phyloP scores from a whole-genome alignment of 2,329 filamentous ascomycete species.

The Aspergillus fischeri region DNA sequence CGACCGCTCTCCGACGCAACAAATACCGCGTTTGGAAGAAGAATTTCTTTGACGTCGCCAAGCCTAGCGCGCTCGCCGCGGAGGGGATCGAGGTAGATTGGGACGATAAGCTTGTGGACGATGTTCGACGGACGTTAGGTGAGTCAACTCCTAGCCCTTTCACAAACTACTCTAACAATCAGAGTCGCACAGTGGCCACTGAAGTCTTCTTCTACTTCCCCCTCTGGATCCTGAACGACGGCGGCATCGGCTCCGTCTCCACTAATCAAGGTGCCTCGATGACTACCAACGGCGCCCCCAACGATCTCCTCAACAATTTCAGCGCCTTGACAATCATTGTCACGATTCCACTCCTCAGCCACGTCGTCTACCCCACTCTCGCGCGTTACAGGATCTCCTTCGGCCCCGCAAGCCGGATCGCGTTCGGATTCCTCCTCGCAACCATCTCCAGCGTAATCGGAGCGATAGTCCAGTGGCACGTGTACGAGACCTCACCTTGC shows the following conservation, averaged over 20 bases:
- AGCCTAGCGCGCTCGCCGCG: constrained; percentile 27
- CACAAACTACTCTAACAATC: neutral
- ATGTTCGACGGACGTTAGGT: constrained; percentile 30
- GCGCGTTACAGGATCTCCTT: constrained; percentile 42
- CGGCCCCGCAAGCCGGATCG: constrained; percentile 48
- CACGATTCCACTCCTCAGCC: constrained; percentile 46
- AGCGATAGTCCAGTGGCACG: constrained; percentile 41
- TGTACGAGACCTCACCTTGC: constrained; percentile 47
- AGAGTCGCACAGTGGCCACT: constrained; percentile 20
- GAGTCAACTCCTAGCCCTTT: neutral
- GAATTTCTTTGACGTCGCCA: constrained; percentile 33
- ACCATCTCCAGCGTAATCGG: constrained; percentile 39
- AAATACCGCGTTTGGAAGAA: constrained; percentile 30
- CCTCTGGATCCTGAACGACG: constrained; percentile 36
- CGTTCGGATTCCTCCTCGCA: constrained; percentile 50
- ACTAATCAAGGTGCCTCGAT: constrained; percentile 49
- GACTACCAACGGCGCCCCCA: constrained; percentile 48
- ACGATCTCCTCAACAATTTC: constrained; percentile 50
- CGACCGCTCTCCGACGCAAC: constrained; percentile 28
- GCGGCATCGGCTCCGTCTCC: constrained; percentile 50
- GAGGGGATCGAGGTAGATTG: constrained; percentile 28
- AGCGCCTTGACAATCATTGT: constrained; percentile 49
- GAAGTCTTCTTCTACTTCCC: constrained; percentile 38
- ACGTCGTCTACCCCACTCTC: constrained; percentile 46
- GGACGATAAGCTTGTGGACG: constrained; percentile 34